These are phyloP conservation scores for Taxawa tesnikishii DNA, from an alignment of 2,329 filamentous ascomycete genomes.

Conservation along the genomic window DNA sequence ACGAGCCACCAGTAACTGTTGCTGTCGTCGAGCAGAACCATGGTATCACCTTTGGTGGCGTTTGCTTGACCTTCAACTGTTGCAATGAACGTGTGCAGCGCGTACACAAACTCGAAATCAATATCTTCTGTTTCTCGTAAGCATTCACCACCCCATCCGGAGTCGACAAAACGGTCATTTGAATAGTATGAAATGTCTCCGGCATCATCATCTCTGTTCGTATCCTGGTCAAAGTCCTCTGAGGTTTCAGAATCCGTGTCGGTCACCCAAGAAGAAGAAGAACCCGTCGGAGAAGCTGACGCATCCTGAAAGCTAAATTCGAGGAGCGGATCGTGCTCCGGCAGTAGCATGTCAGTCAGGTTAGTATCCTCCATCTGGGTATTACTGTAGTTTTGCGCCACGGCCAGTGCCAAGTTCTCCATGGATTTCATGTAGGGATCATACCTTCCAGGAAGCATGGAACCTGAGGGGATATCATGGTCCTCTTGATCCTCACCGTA, in stretches of 20 bases:
- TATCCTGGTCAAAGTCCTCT: conserved; percentile 15
- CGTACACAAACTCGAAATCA: conserved; percentile 99
- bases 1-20: conserved; percentile 99
- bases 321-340: conserved; percentile 28
- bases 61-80: conserved; percentile 98
- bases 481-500: conserved; percentile 1
- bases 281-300: conserved; percentile 18
- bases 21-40: conserved; percentile 95
- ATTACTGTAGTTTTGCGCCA: background rate
- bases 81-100: conserved; percentile 91
- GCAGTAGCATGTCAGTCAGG: conserved; percentile 26
- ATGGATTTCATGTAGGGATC: background rate
- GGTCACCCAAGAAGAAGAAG: conserved; percentile 17
- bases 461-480: background rate
- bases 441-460: too few species aligned
- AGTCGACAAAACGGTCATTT: conserved; percentile 54
- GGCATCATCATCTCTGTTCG: conserved; percentile 44
- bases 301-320: conserved; percentile 12
- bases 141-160: conserved; percentile 65
- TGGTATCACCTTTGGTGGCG: conserved; percentile 95
- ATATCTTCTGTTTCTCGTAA: conserved; percentile 96
- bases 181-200: conserved; percentile 44
- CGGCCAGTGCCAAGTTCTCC: conserved; percentile 1
- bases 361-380: conserved; percentile 11
- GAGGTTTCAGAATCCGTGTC: conserved; percentile 11